Evolutionary conservation across 1,139 yeast genomes (phyloP).

Genomic region (Groenewaldozyma sp.): DNA sequence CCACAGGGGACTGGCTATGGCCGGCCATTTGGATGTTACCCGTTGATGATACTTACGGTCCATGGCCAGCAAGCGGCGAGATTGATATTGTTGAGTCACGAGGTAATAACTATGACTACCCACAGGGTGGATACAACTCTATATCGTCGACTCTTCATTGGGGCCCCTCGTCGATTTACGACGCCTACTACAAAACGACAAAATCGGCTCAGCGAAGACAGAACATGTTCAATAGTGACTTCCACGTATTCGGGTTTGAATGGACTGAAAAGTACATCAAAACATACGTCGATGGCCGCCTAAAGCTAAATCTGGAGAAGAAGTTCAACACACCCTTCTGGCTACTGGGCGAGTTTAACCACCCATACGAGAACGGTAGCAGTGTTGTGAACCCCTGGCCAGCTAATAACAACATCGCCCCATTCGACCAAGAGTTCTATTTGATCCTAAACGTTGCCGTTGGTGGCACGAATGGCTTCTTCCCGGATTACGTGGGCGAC

Average conservation of each 20-base stretch:
- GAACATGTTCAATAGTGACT: neutral
- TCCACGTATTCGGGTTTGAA: neutral
- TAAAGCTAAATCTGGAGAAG: no score
- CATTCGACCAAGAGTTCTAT: no score
- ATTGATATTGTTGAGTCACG: neutral
- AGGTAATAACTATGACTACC: neutral
- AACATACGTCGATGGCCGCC: no score
- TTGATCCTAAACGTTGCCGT: no score
- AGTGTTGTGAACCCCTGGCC: no score
- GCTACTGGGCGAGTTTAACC: no score
- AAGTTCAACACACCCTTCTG: no score
- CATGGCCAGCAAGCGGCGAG: neutral
- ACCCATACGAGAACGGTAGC: no score
- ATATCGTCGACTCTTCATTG: neutral
- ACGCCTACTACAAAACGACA: neutral
- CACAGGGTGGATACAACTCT: neutral
- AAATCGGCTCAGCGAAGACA: neutral
- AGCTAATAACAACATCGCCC: no score
- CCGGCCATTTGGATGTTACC: neutral
- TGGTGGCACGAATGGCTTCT: no score
- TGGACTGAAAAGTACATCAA: neutral
- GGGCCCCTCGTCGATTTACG: neutral
- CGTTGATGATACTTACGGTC: neutral
- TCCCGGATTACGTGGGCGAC: no score
- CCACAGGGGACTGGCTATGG: neutral